A percentile compares a stretch with the other conserved stretches of the same genome.
Conservation (phyloP, 1,139 yeast species). For the Suhomyces panamericanus region DNA sequence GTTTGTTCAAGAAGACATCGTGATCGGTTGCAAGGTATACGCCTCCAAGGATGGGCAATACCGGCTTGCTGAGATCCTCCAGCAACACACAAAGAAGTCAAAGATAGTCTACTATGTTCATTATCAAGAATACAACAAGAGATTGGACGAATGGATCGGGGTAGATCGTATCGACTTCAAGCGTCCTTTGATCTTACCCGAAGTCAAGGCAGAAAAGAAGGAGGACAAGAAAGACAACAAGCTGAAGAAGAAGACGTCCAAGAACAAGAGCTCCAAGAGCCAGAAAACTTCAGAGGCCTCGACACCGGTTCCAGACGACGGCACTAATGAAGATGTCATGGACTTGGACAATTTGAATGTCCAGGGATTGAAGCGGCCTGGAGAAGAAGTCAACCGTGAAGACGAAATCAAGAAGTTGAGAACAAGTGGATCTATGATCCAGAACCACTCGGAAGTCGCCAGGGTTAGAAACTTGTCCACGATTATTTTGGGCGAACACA, state of each 20-base stretch:
- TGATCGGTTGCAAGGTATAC: slow-evolving; percentile 76
- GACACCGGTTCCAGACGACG: slow-evolving; percentile 25
- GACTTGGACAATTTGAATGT: slow-evolving; percentile 85
- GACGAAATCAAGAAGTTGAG: slow-evolving; percentile 91
- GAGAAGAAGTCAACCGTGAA: slow-evolving; percentile 76
- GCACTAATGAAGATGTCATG: slow-evolving; percentile 61
- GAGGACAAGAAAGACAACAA: slow-evolving; percentile 21
- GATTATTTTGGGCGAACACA: slow-evolving; percentile 83
- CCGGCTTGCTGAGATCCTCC: slow-evolving; percentile 82
- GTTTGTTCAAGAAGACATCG: slow-evolving; percentile 49
- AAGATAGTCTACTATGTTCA: slow-evolving; percentile 86
- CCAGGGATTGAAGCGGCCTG: slow-evolving; percentile 68
- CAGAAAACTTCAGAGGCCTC: slow-evolving; percentile 18
- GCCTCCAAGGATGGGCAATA: slow-evolving; percentile 79
- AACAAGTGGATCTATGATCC: slow-evolving; percentile 96
- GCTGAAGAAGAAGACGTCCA: slow-evolving; percentile 18
- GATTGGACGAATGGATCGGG: slow-evolving; percentile 89
- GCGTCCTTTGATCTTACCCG: slow-evolving; percentile 70
- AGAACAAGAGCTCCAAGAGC: slow-evolving; percentile 13
- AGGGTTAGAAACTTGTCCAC: slow-evolving; percentile 80
- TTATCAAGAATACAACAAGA: slow-evolving; percentile 86
- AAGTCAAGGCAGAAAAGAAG: slow-evolving; percentile 53
- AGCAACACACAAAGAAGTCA: slow-evolving; percentile 73
- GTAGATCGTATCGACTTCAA: slow-evolving; percentile 68
- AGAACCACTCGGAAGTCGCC: slow-evolving; percentile 83